phyloP scores from a whole-genome alignment of 2,329 filamentous ascomycete genomes.

The Penicillium hordei region DNA sequence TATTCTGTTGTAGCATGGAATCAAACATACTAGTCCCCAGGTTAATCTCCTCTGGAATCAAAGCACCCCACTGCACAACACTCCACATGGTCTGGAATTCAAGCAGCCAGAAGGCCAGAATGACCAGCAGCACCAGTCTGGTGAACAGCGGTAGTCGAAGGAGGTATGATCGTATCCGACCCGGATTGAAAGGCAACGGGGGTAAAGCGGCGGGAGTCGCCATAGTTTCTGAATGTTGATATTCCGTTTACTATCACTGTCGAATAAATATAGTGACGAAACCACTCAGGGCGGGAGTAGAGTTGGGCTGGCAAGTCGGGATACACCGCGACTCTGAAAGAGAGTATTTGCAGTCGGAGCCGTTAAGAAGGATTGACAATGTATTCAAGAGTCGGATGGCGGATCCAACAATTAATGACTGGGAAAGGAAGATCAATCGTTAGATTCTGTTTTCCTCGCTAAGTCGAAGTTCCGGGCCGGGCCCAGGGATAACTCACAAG shows the following conservation, averaged over 20 bases:
- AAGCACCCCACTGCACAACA: slow-evolving; percentile 71
- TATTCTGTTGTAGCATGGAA: neutral
- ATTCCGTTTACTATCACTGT: neutral
- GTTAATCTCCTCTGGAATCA: slow-evolving; percentile 74
- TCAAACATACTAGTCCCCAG: slow-evolving; percentile 65
- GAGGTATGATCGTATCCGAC: slow-evolving; percentile 76
- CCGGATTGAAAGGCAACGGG: slow-evolving; percentile 64
- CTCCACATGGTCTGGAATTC: slow-evolving; percentile 70
- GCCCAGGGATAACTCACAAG: slow-evolving; percentile 25
- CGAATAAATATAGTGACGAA: neutral
- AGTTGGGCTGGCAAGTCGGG: neutral
- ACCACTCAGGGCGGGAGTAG: neutral
- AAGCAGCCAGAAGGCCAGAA: slow-evolving; percentile 68
- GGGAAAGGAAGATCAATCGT: neutral
- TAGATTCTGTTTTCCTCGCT: slow-evolving; percentile 4
- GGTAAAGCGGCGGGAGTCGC: slow-evolving; percentile 50
- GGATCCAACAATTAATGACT: slow-evolving; percentile 9
- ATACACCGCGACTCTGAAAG: neutral
- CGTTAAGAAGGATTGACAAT: neutral
- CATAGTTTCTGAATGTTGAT: slow-evolving; percentile 33
- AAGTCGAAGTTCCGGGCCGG: neutral
- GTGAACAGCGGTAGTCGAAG: slow-evolving; percentile 87
- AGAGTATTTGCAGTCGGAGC: neutral
- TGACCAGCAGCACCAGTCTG: slow-evolving; percentile 64
- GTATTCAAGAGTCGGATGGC: neutral